A percentile compares a stretch with the other conserved stretches of the same genome.
Conservation (phyloP, 2,329 filamentous ascomycete species). For the Lecanosticta acicola region DNA sequence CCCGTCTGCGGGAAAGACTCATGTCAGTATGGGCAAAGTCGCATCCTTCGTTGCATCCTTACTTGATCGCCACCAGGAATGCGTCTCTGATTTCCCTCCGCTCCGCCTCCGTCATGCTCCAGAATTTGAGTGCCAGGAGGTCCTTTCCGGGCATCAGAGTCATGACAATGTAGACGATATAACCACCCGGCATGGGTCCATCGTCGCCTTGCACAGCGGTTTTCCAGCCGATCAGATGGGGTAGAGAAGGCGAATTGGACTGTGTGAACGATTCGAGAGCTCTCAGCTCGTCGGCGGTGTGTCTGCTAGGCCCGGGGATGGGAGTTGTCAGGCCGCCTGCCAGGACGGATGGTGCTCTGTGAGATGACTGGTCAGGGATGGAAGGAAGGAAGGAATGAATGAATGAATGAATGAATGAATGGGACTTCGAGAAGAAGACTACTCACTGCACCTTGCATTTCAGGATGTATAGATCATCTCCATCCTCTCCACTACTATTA, state of each 20-base stretch:
- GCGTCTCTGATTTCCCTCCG: constrained; percentile 20
- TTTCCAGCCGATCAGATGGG: constrained; percentile 24
- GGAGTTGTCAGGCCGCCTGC: constrained; percentile 22
- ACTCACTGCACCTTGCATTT: constrained; percentile 32
- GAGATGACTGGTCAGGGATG: background rate
- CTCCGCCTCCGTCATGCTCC: constrained; percentile 20
- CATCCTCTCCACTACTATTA: too few species aligned
- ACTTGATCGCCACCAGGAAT: constrained; percentile 24
- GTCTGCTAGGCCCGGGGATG: constrained; percentile 21
- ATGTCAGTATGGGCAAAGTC: background rate
- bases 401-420: too few species aligned
- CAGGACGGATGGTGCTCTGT: constrained; percentile 24
- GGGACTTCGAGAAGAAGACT: too few species aligned
- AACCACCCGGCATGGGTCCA: constrained; percentile 25
- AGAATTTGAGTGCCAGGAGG: constrained; percentile 28
- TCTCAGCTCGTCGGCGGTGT: constrained; percentile 24
- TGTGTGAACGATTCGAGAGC: constrained; percentile 23
- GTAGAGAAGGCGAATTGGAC: constrained; percentile 14
- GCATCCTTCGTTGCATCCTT: background rate
- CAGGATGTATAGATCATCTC: constrained; percentile 20
- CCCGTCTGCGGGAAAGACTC: constrained; percentile 18
- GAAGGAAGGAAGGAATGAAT: too few species aligned
- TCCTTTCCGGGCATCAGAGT: constrained; percentile 25
- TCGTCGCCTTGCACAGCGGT: constrained; percentile 17
- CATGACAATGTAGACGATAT: constrained; percentile 29